Conservation (phyloP, 352 stramenopile genomes). For the Achlya hypogyna region DNA sequence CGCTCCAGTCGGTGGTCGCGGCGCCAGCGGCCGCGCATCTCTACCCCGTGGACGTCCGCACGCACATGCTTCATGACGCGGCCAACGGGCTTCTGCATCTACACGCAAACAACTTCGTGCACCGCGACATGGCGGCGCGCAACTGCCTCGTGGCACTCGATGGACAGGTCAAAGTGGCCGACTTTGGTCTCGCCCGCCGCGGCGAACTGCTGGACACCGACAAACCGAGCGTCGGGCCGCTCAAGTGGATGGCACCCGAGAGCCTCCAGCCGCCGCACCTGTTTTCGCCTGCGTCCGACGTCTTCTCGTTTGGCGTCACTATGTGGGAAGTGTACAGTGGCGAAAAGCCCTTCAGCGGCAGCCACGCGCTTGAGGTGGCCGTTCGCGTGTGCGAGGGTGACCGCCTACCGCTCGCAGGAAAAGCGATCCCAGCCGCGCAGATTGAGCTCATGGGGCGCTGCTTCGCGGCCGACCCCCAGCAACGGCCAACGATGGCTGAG, state of each 20-base stretch:
- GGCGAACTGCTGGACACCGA: constrained; percentile 46
- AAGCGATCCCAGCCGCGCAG: constrained; percentile 30
- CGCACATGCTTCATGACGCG: constrained; percentile 55
- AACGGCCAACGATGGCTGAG: constrained; percentile 51
- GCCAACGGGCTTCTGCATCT: constrained; percentile 58
- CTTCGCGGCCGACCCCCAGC: constrained; percentile 47
- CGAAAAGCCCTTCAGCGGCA: constrained; percentile 38
- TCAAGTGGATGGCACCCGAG: constrained; percentile 72
- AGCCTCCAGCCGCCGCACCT: constrained; percentile 51
- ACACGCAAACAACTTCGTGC: constrained; percentile 47
- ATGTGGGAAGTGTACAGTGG: constrained; percentile 72
- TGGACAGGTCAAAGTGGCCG: constrained; percentile 62
- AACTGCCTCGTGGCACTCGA: constrained; percentile 57
- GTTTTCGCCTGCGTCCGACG: constrained; percentile 60
- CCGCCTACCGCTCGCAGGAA: constrained; percentile 43
- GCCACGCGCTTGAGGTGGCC: constrained; percentile 44
- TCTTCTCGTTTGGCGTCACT: constrained; percentile 68
- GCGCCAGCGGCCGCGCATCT: constrained; percentile 2
- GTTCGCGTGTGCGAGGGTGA: constrained; percentile 54
- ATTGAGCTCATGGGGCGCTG: constrained; percentile 47
- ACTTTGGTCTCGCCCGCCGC: constrained; percentile 56
- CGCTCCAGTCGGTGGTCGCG: constrained; percentile 38
- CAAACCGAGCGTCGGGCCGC: constrained; percentile 44
- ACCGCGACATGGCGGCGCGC: constrained; percentile 55
- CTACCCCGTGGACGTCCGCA: constrained; percentile 30